Percentiles rank a stretch among this genome's conserved stretches.
Conservation (phyloP, 352 stramenopile genomes). For the Globisporangium emineosum region DNA sequence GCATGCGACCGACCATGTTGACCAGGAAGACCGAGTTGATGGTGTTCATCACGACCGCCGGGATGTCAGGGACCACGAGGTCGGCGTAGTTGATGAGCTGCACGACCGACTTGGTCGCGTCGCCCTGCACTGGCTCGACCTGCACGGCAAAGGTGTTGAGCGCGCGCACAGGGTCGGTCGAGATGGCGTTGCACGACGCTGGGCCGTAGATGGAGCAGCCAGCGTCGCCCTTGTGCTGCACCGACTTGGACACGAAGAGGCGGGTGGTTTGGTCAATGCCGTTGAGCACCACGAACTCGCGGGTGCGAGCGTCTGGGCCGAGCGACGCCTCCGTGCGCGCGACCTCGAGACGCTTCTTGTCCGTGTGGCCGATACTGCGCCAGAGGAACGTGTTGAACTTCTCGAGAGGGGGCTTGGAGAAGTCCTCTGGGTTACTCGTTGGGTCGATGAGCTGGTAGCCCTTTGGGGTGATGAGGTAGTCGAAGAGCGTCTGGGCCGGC, state of each 20-base stretch:
- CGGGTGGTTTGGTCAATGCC: conserved; percentile 15
- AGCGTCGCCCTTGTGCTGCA: conserved; percentile 9
- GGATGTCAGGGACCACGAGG: conserved; percentile 19
- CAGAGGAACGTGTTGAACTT: conserved; percentile 23
- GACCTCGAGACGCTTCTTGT: conserved; percentile 29
- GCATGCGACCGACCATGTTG: conserved; percentile 24
- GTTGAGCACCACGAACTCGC: conserved; percentile 17
- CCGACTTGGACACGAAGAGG: conserved; percentile 19
- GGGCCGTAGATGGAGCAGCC: conserved; percentile 24
- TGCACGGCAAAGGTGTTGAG: conserved; percentile 24
- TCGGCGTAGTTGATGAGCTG: conserved; percentile 30
- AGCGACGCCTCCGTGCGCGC: conserved; percentile 15
- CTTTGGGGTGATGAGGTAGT: conserved; percentile 29
- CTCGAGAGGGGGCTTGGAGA: conserved; percentile 28
- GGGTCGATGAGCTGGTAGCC: conserved; percentile 36
- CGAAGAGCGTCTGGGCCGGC: conserved; percentile 29
- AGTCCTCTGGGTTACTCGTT: conserved; percentile 27
- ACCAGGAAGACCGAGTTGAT: conserved; percentile 24
- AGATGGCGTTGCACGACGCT: conserved; percentile 18
- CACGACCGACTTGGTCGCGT: conserved; percentile 25
- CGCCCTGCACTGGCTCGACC: conserved; percentile 9
- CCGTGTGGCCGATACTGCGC: conserved; percentile 16
- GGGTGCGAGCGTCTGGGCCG: conserved; percentile 6
- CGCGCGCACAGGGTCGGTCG: conserved; percentile 16
- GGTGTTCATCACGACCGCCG: conserved; percentile 23